Evolutionary conservation across 345 rosid genomes (phyloP), one percentile per base, ranked within the genome.

Genomic region (Excoecaria agallocha): DNA sequence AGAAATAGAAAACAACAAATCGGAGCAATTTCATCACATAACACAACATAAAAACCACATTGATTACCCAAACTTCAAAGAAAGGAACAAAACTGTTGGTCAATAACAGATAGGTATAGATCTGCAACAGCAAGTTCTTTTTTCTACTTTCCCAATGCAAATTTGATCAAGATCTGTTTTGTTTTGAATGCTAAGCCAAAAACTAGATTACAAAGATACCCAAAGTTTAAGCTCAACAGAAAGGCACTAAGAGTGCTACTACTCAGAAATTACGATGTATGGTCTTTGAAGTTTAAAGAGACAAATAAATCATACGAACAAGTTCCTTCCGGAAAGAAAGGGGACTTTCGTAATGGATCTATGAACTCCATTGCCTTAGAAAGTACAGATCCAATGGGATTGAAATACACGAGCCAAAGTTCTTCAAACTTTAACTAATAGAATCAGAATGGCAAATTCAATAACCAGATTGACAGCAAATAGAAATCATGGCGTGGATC

Each of bases 351-450:
- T 54, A 15, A 20, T 54, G 24, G 51, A 54, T 74, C 52, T n/a
- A 71, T 59, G 25, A 17, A 63, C 17, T 73, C 75, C 69, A n/a
- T 38, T 37, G 66, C 50, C 38, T 46, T 62, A 38, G 19, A 39
- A 22, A 64, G 24, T 19, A 74, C 41, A 54, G 52, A 39, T 52
- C 70, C 61, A 46, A 64, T 6, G 13, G 11, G 15, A 50, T 25
- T 59, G 39, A 4, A 24, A 25, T 25, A 59, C 2, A 17, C 39
- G 15, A 61, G 17, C 16, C 6, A 19, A 35, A 57, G 65, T 1
- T 45, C 10, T 35, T 30, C 1, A 35, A 72, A 60, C 51, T 58
- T 8, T 6, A 22, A 54, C 1, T 45, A 20, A 56, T 7, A 56
- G 30, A 59, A 59, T 3, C 63, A 51, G 9, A 45, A 15, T 24